Percentiles rank a stretch among this genome's conserved stretches.
Evolutionary conservation across 2,329 filamentous ascomycete species (phyloP).

Genomic region (Phialophora chinensis): DNA sequence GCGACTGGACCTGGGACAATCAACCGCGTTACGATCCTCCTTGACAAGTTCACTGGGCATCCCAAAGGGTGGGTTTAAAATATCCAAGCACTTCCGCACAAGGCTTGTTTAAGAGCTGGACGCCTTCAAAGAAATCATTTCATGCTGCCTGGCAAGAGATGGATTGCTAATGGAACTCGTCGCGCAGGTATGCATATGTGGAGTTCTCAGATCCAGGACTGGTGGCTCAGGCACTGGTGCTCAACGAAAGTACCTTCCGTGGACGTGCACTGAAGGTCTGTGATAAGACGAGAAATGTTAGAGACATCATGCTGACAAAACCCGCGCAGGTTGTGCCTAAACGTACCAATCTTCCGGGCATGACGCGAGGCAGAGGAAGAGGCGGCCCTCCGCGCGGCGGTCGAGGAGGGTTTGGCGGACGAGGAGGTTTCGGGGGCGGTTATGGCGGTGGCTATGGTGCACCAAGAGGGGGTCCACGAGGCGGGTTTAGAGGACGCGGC

Average conservation of each 20-base stretch:
- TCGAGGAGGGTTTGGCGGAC: slow-evolving; percentile 64
- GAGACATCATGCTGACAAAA: slow-evolving; percentile 33
- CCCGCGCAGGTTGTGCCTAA: slow-evolving; percentile 75
- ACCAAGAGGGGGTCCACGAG: slow-evolving; percentile 36
- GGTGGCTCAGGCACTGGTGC: slow-evolving; percentile 88
- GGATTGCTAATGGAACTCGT: slow-evolving; percentile 43
- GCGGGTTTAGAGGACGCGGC: slow-evolving; percentile 50
- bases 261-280: slow-evolving; percentile 91
- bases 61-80: slow-evolving; percentile 84
- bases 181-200: slow-evolving; percentile 90
- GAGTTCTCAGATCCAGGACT: slow-evolving; percentile 95
- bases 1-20: slow-evolving; percentile 89
- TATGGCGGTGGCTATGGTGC: slow-evolving; percentile 44
- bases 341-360: slow-evolving; percentile 93
- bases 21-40: slow-evolving; percentile 94
- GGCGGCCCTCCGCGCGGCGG: slow-evolving; percentile 60
- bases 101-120: slow-evolving; percentile 40
- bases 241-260: slow-evolving; percentile 96
- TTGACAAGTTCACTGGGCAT: slow-evolving; percentile 98
- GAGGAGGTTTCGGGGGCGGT: slow-evolving; percentile 58
- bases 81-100: slow-evolving; percentile 30
- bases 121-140: slow-evolving; percentile 39
- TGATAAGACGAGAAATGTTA: not conserved
- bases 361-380: slow-evolving; percentile 73
- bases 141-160: slow-evolving; percentile 67